Base-by-base conservation (phyloP, 306 rosid species). In the Dicorynia guianensis region DNA sequence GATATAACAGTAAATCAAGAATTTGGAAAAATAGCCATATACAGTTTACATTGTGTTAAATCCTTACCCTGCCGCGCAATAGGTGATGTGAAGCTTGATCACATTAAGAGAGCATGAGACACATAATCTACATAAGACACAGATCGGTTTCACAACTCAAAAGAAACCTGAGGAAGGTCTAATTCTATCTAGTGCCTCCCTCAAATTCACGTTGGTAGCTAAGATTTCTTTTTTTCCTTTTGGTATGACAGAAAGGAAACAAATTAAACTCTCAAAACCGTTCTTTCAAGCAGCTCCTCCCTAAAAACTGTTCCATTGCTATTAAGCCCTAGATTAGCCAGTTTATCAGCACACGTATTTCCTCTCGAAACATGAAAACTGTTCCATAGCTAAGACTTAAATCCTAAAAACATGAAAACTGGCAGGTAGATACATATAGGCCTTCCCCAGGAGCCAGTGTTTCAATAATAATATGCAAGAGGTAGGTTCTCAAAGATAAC, bases 1-100 rank as follows among this genome's bases (percentile, higher is more conserved):
- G 74, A 67, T 14, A 57, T 69, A 65, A 72, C 49, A 56, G 34
- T 10, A 54, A 48, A 13, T 79, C 30, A 47, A 56, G 54, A 79
- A 72, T 13, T 40, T 53, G 49, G 73, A 63, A 52, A 43, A 3
- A 4, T 40, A 25, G 30, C 2, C 9, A 40, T 40, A 0, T 40
- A 9, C 9, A 6, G 7, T 7, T 40, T 10, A 40, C 72, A 14
- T 18, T 15, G 17, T 13, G 63, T 52, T 53, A 40, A 56, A 56
- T 10, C 8, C 66, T 71, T 15, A 42, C 3, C 43, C 65, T 4
- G 11, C 15, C 14, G 20, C 7, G 8, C 33, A 14, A 33, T 56
- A 42, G 55, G 56, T 10, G 36, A 14, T 42, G 25, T 14, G 13
- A 56, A 43, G 56, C n/a, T 5, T 53, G 50, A 33, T 18, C 11